These are phyloP conservation scores for Geosmithia putterillii DNA, from an alignment of 2,329 filamentous ascomycete species.

Conservation along the genomic window DNA sequence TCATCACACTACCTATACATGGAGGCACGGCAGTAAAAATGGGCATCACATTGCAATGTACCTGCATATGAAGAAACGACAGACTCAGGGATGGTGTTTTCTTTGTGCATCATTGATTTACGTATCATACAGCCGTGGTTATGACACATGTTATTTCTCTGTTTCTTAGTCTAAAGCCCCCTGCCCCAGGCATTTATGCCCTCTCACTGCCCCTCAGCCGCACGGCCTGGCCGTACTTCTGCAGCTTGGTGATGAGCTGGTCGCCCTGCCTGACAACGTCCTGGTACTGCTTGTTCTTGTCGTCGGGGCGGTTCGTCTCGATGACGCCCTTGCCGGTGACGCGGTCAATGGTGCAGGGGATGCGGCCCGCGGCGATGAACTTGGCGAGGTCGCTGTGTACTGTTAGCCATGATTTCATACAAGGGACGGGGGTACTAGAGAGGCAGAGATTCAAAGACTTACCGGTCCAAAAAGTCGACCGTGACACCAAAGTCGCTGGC, in stretches of 20 bases:
- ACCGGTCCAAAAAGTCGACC: slow-evolving; percentile 92
- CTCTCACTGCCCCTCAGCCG: slow-evolving; percentile 89
- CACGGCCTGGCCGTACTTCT: slow-evolving; percentile 97
- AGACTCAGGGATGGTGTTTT: neutral
- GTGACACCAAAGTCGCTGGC: slow-evolving; percentile 93
- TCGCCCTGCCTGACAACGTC: slow-evolving; percentile 97
- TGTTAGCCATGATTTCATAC: neutral
- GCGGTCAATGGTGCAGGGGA: slow-evolving; percentile 94
- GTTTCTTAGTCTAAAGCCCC: neutral
- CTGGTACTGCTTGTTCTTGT: slow-evolving; percentile 99
- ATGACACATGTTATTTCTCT: neutral
- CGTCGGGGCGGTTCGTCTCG: slow-evolving; percentile 93
- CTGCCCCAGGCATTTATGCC: slow-evolving; percentile 41
- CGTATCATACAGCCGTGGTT: neutral
- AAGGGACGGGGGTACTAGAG: neutral
- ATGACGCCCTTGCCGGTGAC: slow-evolving; percentile 95
- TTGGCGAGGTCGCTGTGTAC: slow-evolving; percentile 71
- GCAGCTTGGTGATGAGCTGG: slow-evolving; percentile 94
- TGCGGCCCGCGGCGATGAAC: slow-evolving; percentile 89
- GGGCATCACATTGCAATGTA: too few species aligned
- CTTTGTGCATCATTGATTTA: neutral
- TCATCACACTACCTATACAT: too few species aligned
- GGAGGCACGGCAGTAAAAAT: too few species aligned
- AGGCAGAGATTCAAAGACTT: slow-evolving; percentile 23
- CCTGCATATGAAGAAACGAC: too few species aligned